phyloP scores from a whole-genome alignment of 2,329 filamentous ascomycete species.

The Epicoccum sorghinum region DNA sequence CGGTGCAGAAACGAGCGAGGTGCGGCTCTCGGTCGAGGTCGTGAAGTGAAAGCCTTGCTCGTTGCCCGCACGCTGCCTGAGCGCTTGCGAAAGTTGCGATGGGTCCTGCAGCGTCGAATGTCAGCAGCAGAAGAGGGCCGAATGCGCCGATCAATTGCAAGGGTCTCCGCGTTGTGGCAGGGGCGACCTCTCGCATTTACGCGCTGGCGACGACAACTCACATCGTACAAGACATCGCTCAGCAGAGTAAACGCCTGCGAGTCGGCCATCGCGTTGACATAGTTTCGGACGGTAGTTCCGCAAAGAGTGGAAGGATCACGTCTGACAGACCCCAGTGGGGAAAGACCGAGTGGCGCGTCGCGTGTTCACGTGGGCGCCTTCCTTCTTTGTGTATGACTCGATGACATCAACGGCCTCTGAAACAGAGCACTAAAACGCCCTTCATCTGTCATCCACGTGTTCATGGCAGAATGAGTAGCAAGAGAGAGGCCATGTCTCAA shows the following conservation, averaged over 20 bases:
- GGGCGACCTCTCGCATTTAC: constrained; percentile 21
- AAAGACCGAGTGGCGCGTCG: constrained; percentile 1
- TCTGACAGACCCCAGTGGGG: background rate
- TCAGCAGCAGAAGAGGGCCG: constrained; percentile 27
- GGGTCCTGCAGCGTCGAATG: constrained; percentile 40
- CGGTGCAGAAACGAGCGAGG: constrained; percentile 18
- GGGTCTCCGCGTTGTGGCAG: constrained; percentile 25
- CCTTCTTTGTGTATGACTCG: background rate
- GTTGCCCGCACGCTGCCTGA: constrained; percentile 42
- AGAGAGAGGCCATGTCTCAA: too few species aligned
- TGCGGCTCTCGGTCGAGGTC: constrained; percentile 29
- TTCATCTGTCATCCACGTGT: too few species aligned
- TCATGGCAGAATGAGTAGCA: too few species aligned
- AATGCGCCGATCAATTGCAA: constrained; percentile 26
- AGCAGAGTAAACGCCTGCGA: constrained; percentile 38
- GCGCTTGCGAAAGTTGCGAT: constrained; percentile 45
- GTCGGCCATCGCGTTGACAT: constrained; percentile 33
- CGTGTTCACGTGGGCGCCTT: constrained; percentile 6
- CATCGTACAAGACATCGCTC: constrained; percentile 40
- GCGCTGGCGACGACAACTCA: constrained; percentile 34
- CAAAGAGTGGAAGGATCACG: background rate
- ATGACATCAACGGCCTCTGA: constrained; percentile 2
- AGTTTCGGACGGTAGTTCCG: constrained; percentile 3
- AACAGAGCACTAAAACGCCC: background rate
- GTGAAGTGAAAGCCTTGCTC: constrained; percentile 31